Percentiles rank a stretch among this genome's conserved stretches.
Conservation (phyloP, 2,329 filamentous ascomycete genomes). For the Sodiomyces alkalinus region DNA sequence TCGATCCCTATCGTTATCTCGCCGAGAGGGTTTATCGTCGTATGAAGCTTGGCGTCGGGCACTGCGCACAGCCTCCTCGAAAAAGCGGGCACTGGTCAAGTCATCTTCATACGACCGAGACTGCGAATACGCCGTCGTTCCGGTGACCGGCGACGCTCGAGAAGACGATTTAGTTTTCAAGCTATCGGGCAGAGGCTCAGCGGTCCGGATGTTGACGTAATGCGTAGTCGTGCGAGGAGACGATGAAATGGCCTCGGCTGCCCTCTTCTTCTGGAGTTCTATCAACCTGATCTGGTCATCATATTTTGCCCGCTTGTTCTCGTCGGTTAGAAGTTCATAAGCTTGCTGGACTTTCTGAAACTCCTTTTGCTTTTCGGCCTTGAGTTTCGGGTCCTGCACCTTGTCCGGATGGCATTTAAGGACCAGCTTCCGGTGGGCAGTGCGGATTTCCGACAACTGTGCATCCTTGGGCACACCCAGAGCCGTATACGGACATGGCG, state of each 20-base stretch:
- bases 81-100: slow-evolving; percentile 18
- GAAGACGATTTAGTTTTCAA: slow-evolving; percentile 19
- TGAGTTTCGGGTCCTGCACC: slow-evolving; percentile 61
- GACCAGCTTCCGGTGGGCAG: slow-evolving; percentile 71
- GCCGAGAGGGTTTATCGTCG: slow-evolving; percentile 27
- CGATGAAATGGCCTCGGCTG: slow-evolving; percentile 23
- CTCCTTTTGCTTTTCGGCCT: slow-evolving; percentile 66
- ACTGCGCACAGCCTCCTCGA: slow-evolving; percentile 23
- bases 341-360: slow-evolving; percentile 89
- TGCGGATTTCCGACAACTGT: slow-evolving; percentile 55
- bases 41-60: slow-evolving; percentile 33
- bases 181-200: slow-evolving; percentile 29
- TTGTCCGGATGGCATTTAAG: slow-evolving; percentile 88
- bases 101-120: background rate
- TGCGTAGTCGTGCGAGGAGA: slow-evolving; percentile 20
- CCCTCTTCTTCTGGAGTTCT: slow-evolving; percentile 39
- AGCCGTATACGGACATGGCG: slow-evolving; percentile 64
- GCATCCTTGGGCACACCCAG: slow-evolving; percentile 63
- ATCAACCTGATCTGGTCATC: slow-evolving; percentile 59
- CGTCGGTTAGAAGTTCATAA: slow-evolving; percentile 79
- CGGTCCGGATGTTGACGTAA: slow-evolving; percentile 32
- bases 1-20: slow-evolving; percentile 24
- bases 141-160: slow-evolving; percentile 12
- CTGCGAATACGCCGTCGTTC: slow-evolving; percentile 6
- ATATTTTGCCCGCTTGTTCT: slow-evolving; percentile 56